Percentiles rank a stretch among this genome's conserved stretches.
Evolutionary conservation across 2,329 filamentous ascomycete genomes (phyloP).

Genomic region (Cryphonectria nitschkei): DNA sequence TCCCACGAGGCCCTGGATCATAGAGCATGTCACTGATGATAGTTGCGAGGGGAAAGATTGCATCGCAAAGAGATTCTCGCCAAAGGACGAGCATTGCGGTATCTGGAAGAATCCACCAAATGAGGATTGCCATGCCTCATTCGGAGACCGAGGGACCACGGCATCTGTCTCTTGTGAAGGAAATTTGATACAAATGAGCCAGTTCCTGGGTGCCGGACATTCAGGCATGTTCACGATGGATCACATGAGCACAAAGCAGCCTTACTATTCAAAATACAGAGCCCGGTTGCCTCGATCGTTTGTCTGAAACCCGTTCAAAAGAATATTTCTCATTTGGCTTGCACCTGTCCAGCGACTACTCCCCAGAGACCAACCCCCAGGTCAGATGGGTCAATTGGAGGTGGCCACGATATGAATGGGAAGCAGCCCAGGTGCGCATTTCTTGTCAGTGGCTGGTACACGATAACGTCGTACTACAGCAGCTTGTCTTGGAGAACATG

Average conservation of each 20-base stretch:
- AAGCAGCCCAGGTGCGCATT: background rate
- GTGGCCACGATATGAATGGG: slow-evolving; percentile 19
- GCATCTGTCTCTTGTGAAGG: background rate
- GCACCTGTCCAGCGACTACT: background rate
- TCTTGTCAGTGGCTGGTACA: slow-evolving; percentile 16
- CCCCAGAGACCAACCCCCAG: background rate
- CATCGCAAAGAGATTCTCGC: background rate
- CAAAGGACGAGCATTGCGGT: slow-evolving; percentile 12
- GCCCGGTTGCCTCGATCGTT: too few species aligned
- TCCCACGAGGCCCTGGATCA: background rate
- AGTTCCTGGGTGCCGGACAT: background rate
- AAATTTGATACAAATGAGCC: slow-evolving; percentile 9
- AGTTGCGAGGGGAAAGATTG: background rate
- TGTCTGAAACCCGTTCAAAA: background rate
- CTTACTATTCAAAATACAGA: too few species aligned
- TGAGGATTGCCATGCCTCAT: slow-evolving; percentile 2
- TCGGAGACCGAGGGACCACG: slow-evolving; percentile 8
- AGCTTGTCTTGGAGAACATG: slow-evolving; percentile 1
- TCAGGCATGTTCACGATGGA: slow-evolving; percentile 12
- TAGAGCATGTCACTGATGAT: background rate
- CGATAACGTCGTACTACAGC: slow-evolving; percentile 5
- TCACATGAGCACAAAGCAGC: too few species aligned
- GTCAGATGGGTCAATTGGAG: slow-evolving; percentile 23
- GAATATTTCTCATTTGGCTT: background rate
- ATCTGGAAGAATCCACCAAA: slow-evolving; percentile 10